Evolutionary conservation across 2,329 filamentous ascomycete genomes (phyloP), one percentile per base, ranked within the genome.

Genomic region (Ilyonectria destructans): DNA sequence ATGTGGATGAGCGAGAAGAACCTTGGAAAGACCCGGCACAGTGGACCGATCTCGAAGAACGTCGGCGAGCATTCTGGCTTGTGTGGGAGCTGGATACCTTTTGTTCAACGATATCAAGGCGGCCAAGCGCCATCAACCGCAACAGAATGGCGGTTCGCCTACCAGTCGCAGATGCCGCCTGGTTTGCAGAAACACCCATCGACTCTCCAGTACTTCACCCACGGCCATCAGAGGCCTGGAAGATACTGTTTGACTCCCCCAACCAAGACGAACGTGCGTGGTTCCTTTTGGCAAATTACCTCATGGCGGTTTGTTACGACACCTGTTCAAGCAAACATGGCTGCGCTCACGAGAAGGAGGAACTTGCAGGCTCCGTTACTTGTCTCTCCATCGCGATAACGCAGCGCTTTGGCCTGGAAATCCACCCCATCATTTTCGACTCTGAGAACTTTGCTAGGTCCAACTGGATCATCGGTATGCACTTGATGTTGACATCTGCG

Each of bases 391-490:
- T 54, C 29, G 49, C 26, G 6, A 29, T 54, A 17, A 17, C 49
- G n/a, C 49, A 54, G 29, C 49, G 49, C 15, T 54, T 54, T 33
- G 17, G 49, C 49, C 49, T 54, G 26, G 49, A 54, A 33, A 35
- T 17, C 13, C 26, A 54, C 17, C 12, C 49, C 26, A 17, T 33
- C 29, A 15, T 29, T 12, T 29, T 35, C 40, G 40, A 45, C 17
- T 1, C 17, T 4, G 15, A 23, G 17, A 54, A 33, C 17, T 33
- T 29, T 19, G n/a, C 49, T 26, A 35, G n/a, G n/a, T 17, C 13
- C 15, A 54, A 54, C 49, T 54, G 49, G 49, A 19, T 54, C 17
- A 54, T 54, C n/a, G 49, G 49, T 3, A 54, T 54, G 49, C 49
- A 54, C 29, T 29, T 54, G 3, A 54, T 54, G 49, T 10, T 54